Conservation (phyloP, 2,329 filamentous ascomycete genomes). For the Penicillium sp. region DNA sequence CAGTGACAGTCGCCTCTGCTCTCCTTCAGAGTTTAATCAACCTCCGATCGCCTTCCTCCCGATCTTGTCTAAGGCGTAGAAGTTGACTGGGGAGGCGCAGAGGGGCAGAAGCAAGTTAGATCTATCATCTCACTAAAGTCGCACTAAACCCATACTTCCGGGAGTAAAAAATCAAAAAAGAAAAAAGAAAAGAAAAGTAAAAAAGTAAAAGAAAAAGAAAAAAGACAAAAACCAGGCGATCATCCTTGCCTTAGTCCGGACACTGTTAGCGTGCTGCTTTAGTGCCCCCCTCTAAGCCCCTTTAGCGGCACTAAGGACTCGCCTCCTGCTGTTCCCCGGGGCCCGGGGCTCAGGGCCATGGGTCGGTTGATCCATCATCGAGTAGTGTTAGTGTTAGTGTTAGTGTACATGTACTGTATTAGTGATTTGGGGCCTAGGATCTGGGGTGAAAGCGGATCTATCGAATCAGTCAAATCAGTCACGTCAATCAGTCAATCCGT, state of each 20-base stretch:
- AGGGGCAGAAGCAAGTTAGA: constrained; percentile 30
- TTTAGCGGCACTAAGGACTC: constrained; percentile 24
- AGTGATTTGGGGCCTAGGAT: constrained; percentile 9
- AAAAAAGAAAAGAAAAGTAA: constrained; percentile 8
- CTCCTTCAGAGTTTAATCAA: constrained; percentile 15
- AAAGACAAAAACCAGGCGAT: constrained; percentile 30
- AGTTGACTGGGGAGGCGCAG: constrained; percentile 22
- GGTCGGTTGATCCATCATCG: constrained; percentile 22
- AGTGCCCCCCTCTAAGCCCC: not conserved
- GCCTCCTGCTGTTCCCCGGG: constrained; percentile 40
- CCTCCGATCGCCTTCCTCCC: not conserved
- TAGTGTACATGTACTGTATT: too few species aligned
- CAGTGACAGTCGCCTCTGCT: constrained; percentile 6
- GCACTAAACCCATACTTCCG: constrained; percentile 40
- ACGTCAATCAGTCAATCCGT: too few species aligned
- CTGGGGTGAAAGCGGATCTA: constrained; percentile 21
- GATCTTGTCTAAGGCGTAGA: constrained; percentile 1
- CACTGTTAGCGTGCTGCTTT: constrained; percentile 33
- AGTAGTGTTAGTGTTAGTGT: not conserved
- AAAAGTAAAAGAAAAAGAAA: not conserved
- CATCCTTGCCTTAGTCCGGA: constrained; percentile 35
- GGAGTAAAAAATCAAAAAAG: constrained; percentile 21
- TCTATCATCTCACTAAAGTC: constrained; percentile 43
- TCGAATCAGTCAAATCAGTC: constrained; percentile 24
- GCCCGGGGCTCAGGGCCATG: constrained; percentile 37